Base-by-base conservation (phyloP, 2,329 filamentous ascomycete genomes). In the Ophiostoma tasmaniense region DNA sequence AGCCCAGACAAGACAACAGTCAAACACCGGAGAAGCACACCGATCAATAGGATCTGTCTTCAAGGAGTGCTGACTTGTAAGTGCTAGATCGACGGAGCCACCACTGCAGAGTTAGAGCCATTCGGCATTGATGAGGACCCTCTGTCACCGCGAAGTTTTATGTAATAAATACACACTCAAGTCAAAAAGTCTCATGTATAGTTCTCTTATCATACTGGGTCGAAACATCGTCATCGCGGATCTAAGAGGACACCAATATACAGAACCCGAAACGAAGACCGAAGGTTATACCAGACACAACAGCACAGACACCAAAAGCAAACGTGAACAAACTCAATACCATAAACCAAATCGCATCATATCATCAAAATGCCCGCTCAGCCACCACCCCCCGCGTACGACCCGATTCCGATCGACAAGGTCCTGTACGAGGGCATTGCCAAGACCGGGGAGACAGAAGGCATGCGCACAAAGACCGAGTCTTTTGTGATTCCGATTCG, bases 401-500 rank as follows among this genome's bases (percentile, higher is more conserved):
- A 65, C 64, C 64, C 64, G 22, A 65, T 65, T 10, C 64, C 64
- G 8, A 42, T 65, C 37, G 37, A 65, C 33, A 65, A 65, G 64
- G 35, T 37, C n/a, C 35, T 65, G 35, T 65, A 65, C 37, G 64
- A 65, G 22, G 64, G 64, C 37, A 65, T 65, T 14, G 64, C 64
- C 35, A 65, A 65, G n/a, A 65, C 64, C 35, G 37, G 33, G 37
- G 64, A 42, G n/a, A 11, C 8, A 3, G 35, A 35, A 8, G 62
- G 35, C 37, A 22, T 30, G 35, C 64, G 64, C 33, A 65, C 64
- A 39, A 65, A 39, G 11, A 22, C 13, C 5, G 33, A 65, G 64
- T 65, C 64, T 3, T 89, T 90, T 72, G 85, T 84, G 1, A 80
- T 95, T 35, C 89, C 90, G 0, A 90, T 92, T 37, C 87, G 91